Conservation (phyloP, 345 rosid genomes). For the Lagerstroemia speciosa region DNA sequence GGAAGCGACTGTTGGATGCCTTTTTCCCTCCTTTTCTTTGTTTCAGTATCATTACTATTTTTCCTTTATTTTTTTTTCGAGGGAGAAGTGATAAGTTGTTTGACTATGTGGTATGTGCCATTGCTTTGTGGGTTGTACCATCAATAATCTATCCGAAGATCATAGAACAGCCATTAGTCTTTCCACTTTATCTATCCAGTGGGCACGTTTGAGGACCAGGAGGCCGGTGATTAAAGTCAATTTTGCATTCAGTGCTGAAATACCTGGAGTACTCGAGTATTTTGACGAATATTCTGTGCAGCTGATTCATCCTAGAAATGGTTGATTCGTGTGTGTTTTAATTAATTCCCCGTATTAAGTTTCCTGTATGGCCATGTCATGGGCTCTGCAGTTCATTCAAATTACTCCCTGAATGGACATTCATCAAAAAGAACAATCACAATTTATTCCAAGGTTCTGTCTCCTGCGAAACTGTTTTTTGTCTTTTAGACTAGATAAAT, state of each 20-base stretch:
- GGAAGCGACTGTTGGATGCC: conserved; percentile 18
- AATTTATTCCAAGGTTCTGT: background rate
- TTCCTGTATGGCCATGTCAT: too few relatives aligned
- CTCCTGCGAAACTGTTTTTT: background rate
- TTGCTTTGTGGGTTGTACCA: conserved; percentile 35
- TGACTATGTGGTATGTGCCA: conserved; percentile 29
- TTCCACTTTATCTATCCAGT: background rate
- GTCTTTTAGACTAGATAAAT: background rate
- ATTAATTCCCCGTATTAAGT: too few relatives aligned
- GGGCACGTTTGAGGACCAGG: too few relatives aligned
- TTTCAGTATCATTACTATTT: background rate
- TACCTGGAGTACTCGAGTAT: too few relatives aligned
- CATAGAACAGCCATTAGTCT: conserved; percentile 6
- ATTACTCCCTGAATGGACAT: too few relatives aligned
- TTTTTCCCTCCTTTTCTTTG: background rate
- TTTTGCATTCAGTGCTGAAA: too few relatives aligned
- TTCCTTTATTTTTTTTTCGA: background rate
- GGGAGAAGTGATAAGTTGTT: conserved; percentile 26
- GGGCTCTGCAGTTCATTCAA: too few relatives aligned
- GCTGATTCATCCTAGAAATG: too few relatives aligned
- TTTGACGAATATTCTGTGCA: too few relatives aligned
- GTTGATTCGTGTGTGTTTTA: too few relatives aligned
- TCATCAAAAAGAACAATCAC: background rate
- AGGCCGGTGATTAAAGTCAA: too few relatives aligned
- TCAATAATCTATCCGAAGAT: conserved; percentile 28